These are phyloP conservation scores for Alternaria postmessia DNA, from an alignment of 2,329 filamentous ascomycete species.

Conservation along the genomic window DNA sequence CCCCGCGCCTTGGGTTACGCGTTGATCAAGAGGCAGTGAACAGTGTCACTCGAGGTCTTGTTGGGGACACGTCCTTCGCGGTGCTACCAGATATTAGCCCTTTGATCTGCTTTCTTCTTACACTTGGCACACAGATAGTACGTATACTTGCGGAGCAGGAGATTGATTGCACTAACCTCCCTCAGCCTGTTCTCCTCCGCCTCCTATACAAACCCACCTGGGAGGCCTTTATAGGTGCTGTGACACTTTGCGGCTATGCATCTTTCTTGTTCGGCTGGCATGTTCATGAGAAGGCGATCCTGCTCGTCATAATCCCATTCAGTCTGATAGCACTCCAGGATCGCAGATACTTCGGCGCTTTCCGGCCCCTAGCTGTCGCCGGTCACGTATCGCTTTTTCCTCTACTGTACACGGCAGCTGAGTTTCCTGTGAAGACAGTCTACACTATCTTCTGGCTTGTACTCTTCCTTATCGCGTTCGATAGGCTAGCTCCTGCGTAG, in stretches of 20 bases:
- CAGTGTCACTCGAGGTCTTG: constrained; percentile 90
- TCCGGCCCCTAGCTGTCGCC: constrained; percentile 88
- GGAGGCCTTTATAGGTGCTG: constrained; percentile 87
- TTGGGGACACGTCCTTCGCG: constrained; percentile 93
- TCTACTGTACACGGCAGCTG: constrained; percentile 86
- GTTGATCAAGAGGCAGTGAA: constrained; percentile 78
- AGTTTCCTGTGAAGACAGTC: constrained; percentile 92
- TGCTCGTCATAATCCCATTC: constrained; percentile 94
- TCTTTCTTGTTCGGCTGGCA: constrained; percentile 99
- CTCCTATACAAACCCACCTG: constrained; percentile 82
- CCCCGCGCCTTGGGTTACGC: constrained; percentile 78
- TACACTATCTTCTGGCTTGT: constrained; percentile 95
- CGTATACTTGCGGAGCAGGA: constrained; percentile 29
- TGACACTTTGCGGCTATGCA: constrained; percentile 93
- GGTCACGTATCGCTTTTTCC: constrained; percentile 97
- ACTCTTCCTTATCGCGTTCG: constrained; percentile 84
- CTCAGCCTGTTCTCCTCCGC: constrained; percentile 69
- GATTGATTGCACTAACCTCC: constrained; percentile 16
- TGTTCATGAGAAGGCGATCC: constrained; percentile 95
- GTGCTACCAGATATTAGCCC: constrained; percentile 88
- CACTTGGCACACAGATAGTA: constrained; percentile 79
- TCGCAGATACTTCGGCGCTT: constrained; percentile 87
- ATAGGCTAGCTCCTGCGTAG: constrained; percentile 81
- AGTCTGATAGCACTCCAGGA: constrained; percentile 90
- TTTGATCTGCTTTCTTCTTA: constrained; percentile 80